Base-by-base conservation (phyloP, 768 basidiomycete genomes). In the Tubosaeta sp. region DNA sequence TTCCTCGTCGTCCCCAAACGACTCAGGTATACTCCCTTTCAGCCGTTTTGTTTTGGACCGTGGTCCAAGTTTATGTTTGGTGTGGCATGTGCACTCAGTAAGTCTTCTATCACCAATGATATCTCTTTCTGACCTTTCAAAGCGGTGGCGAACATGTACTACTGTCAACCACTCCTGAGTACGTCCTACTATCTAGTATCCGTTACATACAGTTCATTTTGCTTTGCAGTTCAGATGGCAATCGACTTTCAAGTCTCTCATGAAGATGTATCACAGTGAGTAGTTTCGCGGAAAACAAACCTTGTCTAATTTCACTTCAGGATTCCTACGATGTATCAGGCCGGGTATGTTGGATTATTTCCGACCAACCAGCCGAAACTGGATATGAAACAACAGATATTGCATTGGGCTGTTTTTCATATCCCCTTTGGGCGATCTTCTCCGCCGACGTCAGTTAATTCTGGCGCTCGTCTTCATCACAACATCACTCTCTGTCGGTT, bases 131-230 rank as follows among this genome's bases (percentile, higher is more conserved):
- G n/a, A 59, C 49, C 3, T 46, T 32, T 12, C 10, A 39, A 53
- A 61, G 60, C 52, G 45, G 82, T 82, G 22, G 77, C 82, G 13
- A 91, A 90, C 61, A 63, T 91, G 45, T 92, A 90, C 61, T 92
- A 90, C 56, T 86, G 83, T 52, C 86, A 89, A 66, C 90, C 89
- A 3, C 68, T 92, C 54, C 70, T 90, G 9, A 86, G 88, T 82
- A 59, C 54, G 76, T 70, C 6, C 24, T 10, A 27, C 25, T 27
- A 4, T 27, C 27, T 9, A 27, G 4, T 8, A 5, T 22, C 14
- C 2, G 0, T 18, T 5, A 14, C 18, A 14, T 2, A 18, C 34
- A 22, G 12, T 31, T 43, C 22, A 27, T 48, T 16, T 41, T 18
- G 11, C 8, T 29, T 16, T 14, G 4, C 38, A 62, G 64, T 65